phyloP scores from a whole-genome alignment of 2,329 filamentous ascomycete genomes.

The Aureobasidium sp. region DNA sequence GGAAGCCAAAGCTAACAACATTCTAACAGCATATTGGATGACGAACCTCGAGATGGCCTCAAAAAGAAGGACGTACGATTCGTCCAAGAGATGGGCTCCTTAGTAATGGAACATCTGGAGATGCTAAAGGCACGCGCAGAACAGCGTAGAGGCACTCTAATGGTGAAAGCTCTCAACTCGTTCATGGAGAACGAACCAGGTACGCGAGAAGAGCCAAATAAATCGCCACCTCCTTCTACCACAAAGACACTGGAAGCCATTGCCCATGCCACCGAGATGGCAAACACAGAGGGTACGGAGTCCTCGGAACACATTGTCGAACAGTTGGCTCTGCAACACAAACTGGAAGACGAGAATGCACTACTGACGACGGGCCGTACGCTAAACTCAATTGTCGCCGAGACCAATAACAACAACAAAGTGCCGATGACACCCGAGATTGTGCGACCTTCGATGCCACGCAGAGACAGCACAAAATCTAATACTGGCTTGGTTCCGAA shows the following conservation, averaged over 20 bases:
- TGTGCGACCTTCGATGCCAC: not conserved
- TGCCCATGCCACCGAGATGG: not conserved
- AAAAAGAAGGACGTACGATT: slow-evolving; percentile 43
- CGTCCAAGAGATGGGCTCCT: slow-evolving; percentile 45
- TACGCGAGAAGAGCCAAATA: slow-evolving; percentile 14
- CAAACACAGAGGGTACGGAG: not conserved
- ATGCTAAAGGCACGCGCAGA: slow-evolving; percentile 45
- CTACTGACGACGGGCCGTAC: slow-evolving; percentile 1
- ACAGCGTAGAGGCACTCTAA: slow-evolving; percentile 45
- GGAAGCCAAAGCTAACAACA: not conserved
- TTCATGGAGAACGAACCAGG: slow-evolving; percentile 30
- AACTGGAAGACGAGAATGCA: slow-evolving; percentile 4
- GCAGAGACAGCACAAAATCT: slow-evolving; percentile 3
- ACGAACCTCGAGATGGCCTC: slow-evolving; percentile 46
- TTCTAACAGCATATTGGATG: slow-evolving; percentile 43
- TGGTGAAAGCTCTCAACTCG: slow-evolving; percentile 45
- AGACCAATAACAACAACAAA: not conserved
- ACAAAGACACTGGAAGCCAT: slow-evolving; percentile 1
- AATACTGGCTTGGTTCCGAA: slow-evolving; percentile 11
- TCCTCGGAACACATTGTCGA: slow-evolving; percentile 11
- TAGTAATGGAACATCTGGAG: slow-evolving; percentile 55
- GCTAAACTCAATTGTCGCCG: not conserved
- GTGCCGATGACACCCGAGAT: not conserved
- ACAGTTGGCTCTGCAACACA: not conserved
- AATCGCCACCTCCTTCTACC: slow-evolving; percentile 17